A percentile compares a stretch with the other conserved stretches of the same genome.
Conservation (phyloP, 257 asterid species). For the Fraxinus excelsior region DNA sequence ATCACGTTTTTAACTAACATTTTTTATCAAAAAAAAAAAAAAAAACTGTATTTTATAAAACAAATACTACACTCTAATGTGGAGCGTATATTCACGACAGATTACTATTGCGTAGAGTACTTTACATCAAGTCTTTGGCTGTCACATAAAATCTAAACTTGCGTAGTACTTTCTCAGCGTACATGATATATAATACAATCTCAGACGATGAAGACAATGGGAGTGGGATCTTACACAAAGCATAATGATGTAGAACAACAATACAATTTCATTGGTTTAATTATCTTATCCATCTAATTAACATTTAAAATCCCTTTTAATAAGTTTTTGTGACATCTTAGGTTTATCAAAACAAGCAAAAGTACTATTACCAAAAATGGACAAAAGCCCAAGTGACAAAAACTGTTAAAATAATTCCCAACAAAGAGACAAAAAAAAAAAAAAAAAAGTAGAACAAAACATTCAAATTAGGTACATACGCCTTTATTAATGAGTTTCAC, state of each 20-base stretch:
- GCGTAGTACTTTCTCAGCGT: neutral
- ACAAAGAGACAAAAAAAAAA: constrained; percentile 29
- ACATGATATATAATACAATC: neutral
- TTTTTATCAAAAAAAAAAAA: too few species aligned
- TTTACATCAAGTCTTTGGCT: too few species aligned
- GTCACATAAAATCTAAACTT: neutral
- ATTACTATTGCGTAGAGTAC: neutral
- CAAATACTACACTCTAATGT: too few species aligned
- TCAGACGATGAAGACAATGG: neutral
- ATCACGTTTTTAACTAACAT: too few species aligned
- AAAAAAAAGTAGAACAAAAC: constrained; percentile 7
- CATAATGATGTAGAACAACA: neutral
- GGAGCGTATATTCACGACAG: neutral
- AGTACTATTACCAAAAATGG: constrained; percentile 20
- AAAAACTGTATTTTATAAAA: neutral
- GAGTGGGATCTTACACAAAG: neutral
- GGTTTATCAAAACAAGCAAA: constrained; percentile 13
- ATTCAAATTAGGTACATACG: constrained; percentile 38
- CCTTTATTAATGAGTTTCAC: constrained; percentile 28
- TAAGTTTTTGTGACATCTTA: constrained; percentile 3
- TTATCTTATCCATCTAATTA: neutral
- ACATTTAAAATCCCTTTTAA: neutral
- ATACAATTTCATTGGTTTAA: neutral
- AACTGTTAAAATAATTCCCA: constrained; percentile 20
- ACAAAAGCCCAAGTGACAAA: constrained; percentile 28